These are phyloP conservation scores for California macrophylla DNA, from an alignment of 441 rosid genomes.

Conservation along the genomic window DNA sequence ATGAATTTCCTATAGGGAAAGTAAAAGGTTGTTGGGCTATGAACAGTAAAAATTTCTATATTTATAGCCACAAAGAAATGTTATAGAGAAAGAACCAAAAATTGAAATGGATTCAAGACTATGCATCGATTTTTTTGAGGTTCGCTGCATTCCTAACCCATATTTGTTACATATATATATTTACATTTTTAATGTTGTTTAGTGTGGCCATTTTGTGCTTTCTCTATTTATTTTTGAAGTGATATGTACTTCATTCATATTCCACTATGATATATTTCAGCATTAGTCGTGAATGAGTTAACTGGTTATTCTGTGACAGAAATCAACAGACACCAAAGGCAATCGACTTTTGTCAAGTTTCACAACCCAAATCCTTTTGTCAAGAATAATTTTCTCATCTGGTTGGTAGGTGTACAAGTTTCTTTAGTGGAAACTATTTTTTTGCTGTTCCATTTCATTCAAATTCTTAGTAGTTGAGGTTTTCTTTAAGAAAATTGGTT, in stretches of 20 bases:
- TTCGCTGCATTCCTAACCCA: neutral
- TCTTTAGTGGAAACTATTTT: neutral
- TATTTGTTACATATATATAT: neutral
- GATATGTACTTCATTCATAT: neutral
- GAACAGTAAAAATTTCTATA: too few species aligned
- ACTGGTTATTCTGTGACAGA: slow-evolving; percentile 34
- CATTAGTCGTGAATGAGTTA: neutral
- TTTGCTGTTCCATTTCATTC: neutral
- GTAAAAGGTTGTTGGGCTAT: too few species aligned
- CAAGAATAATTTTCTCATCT: slow-evolving; percentile 46
- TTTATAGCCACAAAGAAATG: too few species aligned
- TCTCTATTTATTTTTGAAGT: neutral
- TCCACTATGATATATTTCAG: neutral
- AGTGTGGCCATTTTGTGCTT: neutral
- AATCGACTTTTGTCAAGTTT: slow-evolving; percentile 58
- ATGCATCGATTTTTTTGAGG: neutral
- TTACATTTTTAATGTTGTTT: neutral
- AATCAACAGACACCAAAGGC: slow-evolving; percentile 37
- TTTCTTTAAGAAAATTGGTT: neutral
- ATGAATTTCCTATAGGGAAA: too few species aligned
- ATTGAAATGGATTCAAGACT: neutral
- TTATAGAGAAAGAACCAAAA: too few species aligned
- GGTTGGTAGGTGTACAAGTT: slow-evolving; percentile 52
- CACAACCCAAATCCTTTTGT: slow-evolving; percentile 46
- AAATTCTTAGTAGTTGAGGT: neutral